Evolutionary conservation across 495 filamentous ascomycete species (phyloP).

Genomic region (Cercophora scortea): DNA sequence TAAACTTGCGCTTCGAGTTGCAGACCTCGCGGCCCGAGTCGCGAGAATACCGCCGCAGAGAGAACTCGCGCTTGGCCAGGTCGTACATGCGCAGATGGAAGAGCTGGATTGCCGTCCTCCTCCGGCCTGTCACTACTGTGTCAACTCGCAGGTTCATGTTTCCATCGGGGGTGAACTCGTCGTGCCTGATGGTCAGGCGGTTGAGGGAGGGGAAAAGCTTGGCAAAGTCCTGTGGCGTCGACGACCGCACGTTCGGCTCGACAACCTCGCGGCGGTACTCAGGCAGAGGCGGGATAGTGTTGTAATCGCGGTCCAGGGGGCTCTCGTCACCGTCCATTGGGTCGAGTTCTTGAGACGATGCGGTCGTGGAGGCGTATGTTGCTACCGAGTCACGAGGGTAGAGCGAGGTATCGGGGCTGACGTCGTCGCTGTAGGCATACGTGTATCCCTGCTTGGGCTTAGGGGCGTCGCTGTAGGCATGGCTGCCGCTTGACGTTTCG

Average conservation of each 20-base stretch:
- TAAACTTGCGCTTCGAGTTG: conserved; percentile 68
- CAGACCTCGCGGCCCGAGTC: conserved; percentile 92
- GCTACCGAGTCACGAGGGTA: conserved; percentile 61
- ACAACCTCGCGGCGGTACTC: conserved; percentile 53
- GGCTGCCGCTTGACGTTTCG: conserved; percentile 20
- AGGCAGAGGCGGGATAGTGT: conserved; percentile 43
- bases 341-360: conserved; percentile 57
- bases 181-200: conserved; percentile 76
- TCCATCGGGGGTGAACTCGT: conserved; percentile 84
- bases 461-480: conserved; percentile 14
- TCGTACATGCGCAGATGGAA: conserved; percentile 97
- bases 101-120: conserved; percentile 64
- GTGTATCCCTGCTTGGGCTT: conserved; percentile 19
- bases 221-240: conserved; percentile 77
- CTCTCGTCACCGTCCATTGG: conserved; percentile 48
- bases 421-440: conserved; percentile 35
- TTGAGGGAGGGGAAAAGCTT: conserved; percentile 79
- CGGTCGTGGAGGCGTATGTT: conserved; percentile 70
- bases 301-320: conserved; percentile 28
- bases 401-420: conserved; percentile 38
- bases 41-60: conserved; percentile 82
- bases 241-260: conserved; percentile 57
- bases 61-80: conserved; percentile 77
- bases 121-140: conserved; percentile 56
- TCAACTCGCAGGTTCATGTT: conserved; percentile 97